Percentiles rank a stretch among this genome's conserved stretches.
Conservation (phyloP, 768 basidiomycete genomes). For the Leccinum boreale region DNA sequence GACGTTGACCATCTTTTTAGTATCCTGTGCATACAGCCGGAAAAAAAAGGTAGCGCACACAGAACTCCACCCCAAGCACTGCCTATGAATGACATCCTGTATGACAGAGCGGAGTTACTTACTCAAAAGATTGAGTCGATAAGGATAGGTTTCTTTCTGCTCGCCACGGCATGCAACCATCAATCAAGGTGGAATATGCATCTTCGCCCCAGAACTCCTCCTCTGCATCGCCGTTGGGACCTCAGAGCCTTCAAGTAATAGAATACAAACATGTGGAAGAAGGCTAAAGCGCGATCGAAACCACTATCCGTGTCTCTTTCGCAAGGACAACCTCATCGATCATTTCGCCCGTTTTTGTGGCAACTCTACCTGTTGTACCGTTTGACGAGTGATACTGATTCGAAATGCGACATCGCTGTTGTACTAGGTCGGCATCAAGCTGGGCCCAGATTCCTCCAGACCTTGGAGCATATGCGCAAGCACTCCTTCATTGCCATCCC, state of each 20-base stretch:
- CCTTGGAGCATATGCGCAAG: conserved; percentile 92
- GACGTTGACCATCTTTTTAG: not conserved
- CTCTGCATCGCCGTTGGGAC: no score
- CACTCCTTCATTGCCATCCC: conserved; percentile 87
- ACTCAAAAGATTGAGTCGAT: no score
- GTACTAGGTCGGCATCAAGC: conserved; percentile 77
- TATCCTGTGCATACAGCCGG: no score
- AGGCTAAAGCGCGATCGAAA: not conserved
- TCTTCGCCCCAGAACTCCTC: no score
- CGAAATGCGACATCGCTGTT: not conserved
- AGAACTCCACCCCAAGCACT: no score
- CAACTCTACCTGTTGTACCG: not conserved
- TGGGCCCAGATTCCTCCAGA: conserved; percentile 98
- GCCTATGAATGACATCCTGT: no score
- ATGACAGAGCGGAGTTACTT: no score
- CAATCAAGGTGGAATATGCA: no score
- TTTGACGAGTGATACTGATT: not conserved
- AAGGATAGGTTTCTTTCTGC: no score
- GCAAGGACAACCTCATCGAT: not conserved
- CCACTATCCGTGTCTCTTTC: not conserved
- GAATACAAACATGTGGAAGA: not conserved
- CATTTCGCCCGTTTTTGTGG: not conserved
- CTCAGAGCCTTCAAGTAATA: not conserved
- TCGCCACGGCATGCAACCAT: no score
- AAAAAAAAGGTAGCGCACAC: no score